Percentiles rank a stretch among this genome's conserved stretches.
These are phyloP conservation scores for Stentor roeselii DNA, from an alignment of 73 alveolate species.

Conservation along the genomic window DNA sequence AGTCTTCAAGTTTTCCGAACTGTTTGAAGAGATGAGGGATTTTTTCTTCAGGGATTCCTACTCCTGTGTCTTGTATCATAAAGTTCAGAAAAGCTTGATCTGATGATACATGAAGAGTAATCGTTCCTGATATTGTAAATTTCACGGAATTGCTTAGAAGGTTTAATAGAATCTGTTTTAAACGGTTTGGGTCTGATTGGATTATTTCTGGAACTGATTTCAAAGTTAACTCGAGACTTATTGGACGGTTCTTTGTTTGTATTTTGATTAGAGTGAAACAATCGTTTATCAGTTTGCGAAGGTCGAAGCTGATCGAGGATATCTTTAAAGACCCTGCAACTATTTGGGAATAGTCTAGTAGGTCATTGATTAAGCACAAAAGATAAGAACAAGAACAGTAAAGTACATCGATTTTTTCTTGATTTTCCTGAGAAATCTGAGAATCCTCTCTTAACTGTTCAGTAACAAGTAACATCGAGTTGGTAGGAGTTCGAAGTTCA, in stretches of 20 bases:
- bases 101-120: neutral
- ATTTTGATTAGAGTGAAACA: neutral
- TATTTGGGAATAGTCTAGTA: neutral
- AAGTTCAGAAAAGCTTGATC: neutral
- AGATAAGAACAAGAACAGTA: neutral
- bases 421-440: neutral
- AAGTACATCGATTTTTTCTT: neutral
- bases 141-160: neutral
- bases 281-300: neutral
- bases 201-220: neutral
- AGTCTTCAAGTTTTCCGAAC: neutral
- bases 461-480: neutral
- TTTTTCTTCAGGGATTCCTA: neutral
- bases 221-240: neutral
- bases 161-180: neutral
- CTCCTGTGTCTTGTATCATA: neutral
- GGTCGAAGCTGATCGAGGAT: neutral
- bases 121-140: neutral
- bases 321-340: neutral
- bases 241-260: neutral
- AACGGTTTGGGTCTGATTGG: neutral
- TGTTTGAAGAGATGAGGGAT: neutral
- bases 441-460: neutral
- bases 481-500: neutral
- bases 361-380: neutral